Evolutionary conservation across 768 basidiomycete species (phyloP).

Genomic region (Pulveroboletus ravenelii): DNA sequence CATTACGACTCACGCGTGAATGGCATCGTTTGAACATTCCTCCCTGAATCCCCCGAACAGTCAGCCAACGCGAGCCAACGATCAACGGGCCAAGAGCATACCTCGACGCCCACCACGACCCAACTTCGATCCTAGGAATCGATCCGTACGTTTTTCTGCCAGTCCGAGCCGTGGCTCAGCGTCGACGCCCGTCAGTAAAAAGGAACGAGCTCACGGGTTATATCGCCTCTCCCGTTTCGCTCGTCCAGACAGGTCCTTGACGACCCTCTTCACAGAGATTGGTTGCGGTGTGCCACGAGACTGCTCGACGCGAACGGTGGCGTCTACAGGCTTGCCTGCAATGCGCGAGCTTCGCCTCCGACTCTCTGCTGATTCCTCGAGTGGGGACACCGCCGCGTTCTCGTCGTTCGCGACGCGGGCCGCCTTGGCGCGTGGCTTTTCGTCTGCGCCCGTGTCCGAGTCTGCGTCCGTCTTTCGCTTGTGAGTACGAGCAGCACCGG

Average conservation of each 20-base stretch:
- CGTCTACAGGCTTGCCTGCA: conserved; percentile 54
- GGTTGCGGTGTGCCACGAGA: conserved; percentile 32
- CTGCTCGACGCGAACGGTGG: conserved; percentile 35
- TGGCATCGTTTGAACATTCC: conserved; percentile 67
- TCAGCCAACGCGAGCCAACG: background rate
- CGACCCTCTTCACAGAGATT: conserved; percentile 36
- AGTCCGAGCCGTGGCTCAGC: conserved; percentile 4
- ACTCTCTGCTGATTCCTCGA: conserved; percentile 11
- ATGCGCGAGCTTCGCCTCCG: conserved; percentile 67
- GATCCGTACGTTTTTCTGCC: conserved; percentile 70
- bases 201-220: conserved; percentile 25
- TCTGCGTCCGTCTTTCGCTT: conserved; percentile 39
- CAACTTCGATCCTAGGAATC: conserved; percentile 76
- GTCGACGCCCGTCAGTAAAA: conserved; percentile 14
- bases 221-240: conserved; percentile 30
- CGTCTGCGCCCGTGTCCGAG: conserved; percentile 28
- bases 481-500: conserved; percentile 13
- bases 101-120: conserved; percentile 79
- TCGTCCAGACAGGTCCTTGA: conserved; percentile 33
- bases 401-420: conserved; percentile 18
- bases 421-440: conserved; percentile 21
- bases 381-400: conserved; percentile 7
- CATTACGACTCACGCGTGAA: conserved; percentile 71
- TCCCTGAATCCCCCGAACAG: conserved; percentile 30
- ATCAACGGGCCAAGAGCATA: conserved; percentile 23